phyloP scores from a whole-genome alignment of 75 land plant genomes.

The Selaginella moellendorffii region DNA sequence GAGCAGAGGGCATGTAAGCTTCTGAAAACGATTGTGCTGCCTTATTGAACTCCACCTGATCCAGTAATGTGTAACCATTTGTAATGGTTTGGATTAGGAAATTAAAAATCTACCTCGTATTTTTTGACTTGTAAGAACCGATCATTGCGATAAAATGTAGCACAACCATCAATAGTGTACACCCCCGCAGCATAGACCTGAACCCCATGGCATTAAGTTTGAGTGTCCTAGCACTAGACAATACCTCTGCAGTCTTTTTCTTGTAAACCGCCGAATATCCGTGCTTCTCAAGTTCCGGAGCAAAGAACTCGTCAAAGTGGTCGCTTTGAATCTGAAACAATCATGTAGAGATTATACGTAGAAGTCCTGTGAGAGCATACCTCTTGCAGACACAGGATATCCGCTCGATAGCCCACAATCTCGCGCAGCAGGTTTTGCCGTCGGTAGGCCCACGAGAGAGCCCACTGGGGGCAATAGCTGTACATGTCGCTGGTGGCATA shows the following conservation, averaged over 20 bases:
- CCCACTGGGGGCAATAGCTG: slow-evolving; percentile 72
- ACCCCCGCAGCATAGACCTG: slow-evolving; percentile 65
- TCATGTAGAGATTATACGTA: too few species aligned
- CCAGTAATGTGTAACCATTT: not conserved
- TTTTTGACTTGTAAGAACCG: slow-evolving; percentile 85
- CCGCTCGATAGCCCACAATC: slow-evolving; percentile 55
- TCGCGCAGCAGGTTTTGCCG: slow-evolving; percentile 58
- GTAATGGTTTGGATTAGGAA: too few species aligned
- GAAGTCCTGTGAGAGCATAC: too few species aligned
- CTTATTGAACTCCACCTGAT: slow-evolving; percentile 95
- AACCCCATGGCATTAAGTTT: too few species aligned
- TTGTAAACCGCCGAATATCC: slow-evolving; percentile 81
- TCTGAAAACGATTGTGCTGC: slow-evolving; percentile 96
- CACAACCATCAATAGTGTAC: slow-evolving; percentile 85
- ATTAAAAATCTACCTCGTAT: slow-evolving; percentile 99
- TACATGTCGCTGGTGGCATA: slow-evolving; percentile 45
- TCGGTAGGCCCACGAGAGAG: slow-evolving; percentile 65
- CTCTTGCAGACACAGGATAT: slow-evolving; percentile 82
- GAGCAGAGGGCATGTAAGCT: slow-evolving; percentile 41
- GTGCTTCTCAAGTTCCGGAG: slow-evolving; percentile 90
- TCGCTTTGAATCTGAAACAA: slow-evolving; percentile 68
- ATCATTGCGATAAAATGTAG: slow-evolving; percentile 88
- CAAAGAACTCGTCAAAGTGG: slow-evolving; percentile 86
- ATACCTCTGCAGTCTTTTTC: slow-evolving; percentile 79
- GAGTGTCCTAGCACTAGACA: too few species aligned